Base-by-base conservation (phyloP, 768 basidiomycete species). In the Psilocybe sp. region DNA sequence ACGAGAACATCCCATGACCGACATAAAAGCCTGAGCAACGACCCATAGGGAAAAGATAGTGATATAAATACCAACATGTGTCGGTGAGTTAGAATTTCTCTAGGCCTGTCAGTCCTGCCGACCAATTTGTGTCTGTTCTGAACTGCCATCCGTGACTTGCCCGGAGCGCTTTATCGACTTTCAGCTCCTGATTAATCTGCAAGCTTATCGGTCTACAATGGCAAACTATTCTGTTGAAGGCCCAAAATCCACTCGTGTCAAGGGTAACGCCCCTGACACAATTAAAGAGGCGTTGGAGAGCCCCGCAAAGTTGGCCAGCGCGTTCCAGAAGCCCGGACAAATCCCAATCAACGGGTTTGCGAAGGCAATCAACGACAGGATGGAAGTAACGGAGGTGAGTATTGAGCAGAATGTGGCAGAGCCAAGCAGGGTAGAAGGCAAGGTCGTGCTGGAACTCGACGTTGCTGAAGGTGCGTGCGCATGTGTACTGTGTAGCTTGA, bases 361-460 rank as follows among this genome's bases (percentile, higher is more conserved):
- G 2, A 58, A 61, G 39, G 52, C 42, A 0, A 62, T 66, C 33
- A 41, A 51, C 14, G 50, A 58, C 35, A 51, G 69, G 3, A 38
- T 75, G 37, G 32, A 40, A 4, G 68, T 72, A 36, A 71, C 65
- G 2, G 75, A 77, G 34, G 55, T 75, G 0, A 75, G 73, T 2
- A 47, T 78, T 20, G 19, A 64, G 10, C 46, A 56, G 31, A 78
- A 78, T 51, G 45, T 57, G 7, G 77, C 79, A 46, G 79, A 73
- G 47, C 67, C 72, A 0, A 59, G 59, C 23, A 72, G 68, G 54
- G 48, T 59, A 6, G 78, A 79, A 57, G 75, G 69, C 0, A 61
- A 69, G 13, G 72, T 77, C 13, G 75, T 79, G 0, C 53, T 64
- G 38, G 76, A 77, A 53, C 61, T 71, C 20, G 62, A 53, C 9